Base-by-base conservation (phyloP, 148 eudicot genomes). In the Salicornia ramosissima region DNA sequence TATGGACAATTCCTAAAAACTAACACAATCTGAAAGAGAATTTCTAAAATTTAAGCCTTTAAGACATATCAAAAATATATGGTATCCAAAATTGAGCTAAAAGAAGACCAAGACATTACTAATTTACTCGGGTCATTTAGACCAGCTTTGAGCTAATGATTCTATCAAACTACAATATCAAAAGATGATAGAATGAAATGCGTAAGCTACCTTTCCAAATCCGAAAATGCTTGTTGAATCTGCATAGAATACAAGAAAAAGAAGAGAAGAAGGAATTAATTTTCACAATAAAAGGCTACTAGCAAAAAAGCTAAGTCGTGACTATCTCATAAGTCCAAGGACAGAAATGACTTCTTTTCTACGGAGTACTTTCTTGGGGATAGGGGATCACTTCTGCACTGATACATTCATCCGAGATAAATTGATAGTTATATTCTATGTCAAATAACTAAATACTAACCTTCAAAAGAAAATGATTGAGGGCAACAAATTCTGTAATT, bases 381-480 rank as follows among this genome's bases (percentile, higher is more conserved):
- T n/a, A n/a, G n/a, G n/a, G n/a, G n/a, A n/a, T n/a, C n/a, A n/a
- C n/a, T n/a, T n/a, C n/a, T n/a, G n/a, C n/a, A n/a, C n/a, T n/a
- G n/a, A n/a, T n/a, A n/a, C n/a, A n/a, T n/a, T n/a, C 18, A 51
- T 10, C 12, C 10, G 39, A 10, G 26, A 67, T n/a, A 19, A 14
- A 26, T 3, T 46, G 19, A 46, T 46, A 12, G 51, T 9, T 21
- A 46, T 24, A 75, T 13, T 19, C 19, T 7, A 50, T 52, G 22
- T 24, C 29, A 16, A 22, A 42, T 10, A 40, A 64, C 10, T 52
- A 75, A 50, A 53, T 43, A 74, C 87, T 79, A 33, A 92, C 97
- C 97, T 87, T 92, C 19, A 92, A 75, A 69, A 92, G 97, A 73
- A 89, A 92, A 69, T 86, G 83, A 82, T 89, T 89, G 13, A 92